Conservation (phyloP, 257 asterid species). For the Petunia secreta region DNA sequence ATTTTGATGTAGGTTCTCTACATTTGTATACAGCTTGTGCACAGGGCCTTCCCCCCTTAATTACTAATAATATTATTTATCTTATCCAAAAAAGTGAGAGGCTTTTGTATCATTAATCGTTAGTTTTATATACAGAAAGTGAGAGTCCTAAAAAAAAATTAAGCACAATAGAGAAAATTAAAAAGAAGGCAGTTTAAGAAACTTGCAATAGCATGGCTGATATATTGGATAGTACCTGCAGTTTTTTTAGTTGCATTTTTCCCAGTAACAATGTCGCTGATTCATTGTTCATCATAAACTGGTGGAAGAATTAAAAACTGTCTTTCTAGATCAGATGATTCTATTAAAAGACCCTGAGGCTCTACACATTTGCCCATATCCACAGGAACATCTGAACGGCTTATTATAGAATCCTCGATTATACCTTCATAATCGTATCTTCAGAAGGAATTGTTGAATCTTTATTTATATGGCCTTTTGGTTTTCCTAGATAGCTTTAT, state of each 20-base stretch:
- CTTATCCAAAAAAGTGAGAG: too few relatives aligned
- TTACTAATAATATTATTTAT: too few relatives aligned
- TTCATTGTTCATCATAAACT: neutral
- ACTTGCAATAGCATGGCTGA: neutral
- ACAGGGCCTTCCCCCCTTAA: too few relatives aligned
- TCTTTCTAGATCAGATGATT: slow-evolving; percentile 1
- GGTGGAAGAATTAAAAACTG: neutral
- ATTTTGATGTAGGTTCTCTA: too few relatives aligned
- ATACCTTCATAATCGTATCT: slow-evolving; percentile 17
- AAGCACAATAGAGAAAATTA: neutral
- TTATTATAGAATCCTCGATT: neutral
- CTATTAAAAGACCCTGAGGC: too few relatives aligned
- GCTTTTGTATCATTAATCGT: neutral
- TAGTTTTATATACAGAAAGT: neutral
- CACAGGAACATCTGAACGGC: neutral
- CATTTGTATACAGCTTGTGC: too few relatives aligned
- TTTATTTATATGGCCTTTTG: slow-evolving; percentile 13
- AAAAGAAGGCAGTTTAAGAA: neutral
- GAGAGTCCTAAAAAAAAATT: slow-evolving; percentile 18
- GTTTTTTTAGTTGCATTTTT: slow-evolving; percentile 15
- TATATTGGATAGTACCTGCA: slow-evolving; percentile 5
- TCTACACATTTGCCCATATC: too few relatives aligned
- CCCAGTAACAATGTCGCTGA: neutral
- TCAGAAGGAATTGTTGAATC: neutral
- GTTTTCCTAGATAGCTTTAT: slow-evolving; percentile 21